These are phyloP conservation scores for Penicillium oxalicum DNA, from an alignment of 2,329 filamentous ascomycete genomes.

Conservation along the genomic window DNA sequence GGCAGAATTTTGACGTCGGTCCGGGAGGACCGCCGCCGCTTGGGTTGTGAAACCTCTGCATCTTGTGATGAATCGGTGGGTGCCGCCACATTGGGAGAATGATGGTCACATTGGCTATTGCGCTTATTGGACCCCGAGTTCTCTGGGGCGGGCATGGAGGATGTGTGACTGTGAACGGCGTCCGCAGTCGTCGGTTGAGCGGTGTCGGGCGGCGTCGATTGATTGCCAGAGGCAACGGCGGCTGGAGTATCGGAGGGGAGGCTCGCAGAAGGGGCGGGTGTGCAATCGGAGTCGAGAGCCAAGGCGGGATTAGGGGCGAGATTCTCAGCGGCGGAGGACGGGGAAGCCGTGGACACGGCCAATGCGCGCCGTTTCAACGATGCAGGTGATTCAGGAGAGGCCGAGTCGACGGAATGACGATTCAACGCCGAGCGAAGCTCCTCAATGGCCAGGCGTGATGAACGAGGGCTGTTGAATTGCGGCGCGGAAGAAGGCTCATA, in stretches of 20 bases:
- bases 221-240: slow-evolving; percentile 13
- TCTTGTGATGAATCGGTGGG: slow-evolving; percentile 20
- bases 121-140: slow-evolving; percentile 31
- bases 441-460: slow-evolving; percentile 35
- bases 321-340: slow-evolving; percentile 8
- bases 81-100: slow-evolving; percentile 17
- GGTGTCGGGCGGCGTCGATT: slow-evolving; percentile 12
- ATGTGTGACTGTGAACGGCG: slow-evolving; percentile 7
- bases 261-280: slow-evolving; percentile 13
- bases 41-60: slow-evolving; percentile 35
- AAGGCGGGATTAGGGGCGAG: slow-evolving; percentile 10
- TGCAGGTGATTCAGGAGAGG: slow-evolving; percentile 29
- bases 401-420: slow-evolving; percentile 33
- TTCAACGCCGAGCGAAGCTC: slow-evolving; percentile 37
- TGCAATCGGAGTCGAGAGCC: slow-evolving; percentile 15
- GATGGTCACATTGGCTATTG: slow-evolving; percentile 26
- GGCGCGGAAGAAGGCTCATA: slow-evolving; percentile 28
- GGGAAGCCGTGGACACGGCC: slow-evolving; percentile 21
- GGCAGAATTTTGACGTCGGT: slow-evolving; percentile 52
- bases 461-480: slow-evolving; percentile 29
- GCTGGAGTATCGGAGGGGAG: slow-evolving; percentile 12
- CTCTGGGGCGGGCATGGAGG: slow-evolving; percentile 28
- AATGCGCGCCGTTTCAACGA: slow-evolving; percentile 27
- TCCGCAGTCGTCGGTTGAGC: background rate
- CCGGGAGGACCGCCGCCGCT: slow-evolving; percentile 43